Base-by-base conservation (phyloP, 106 monocot species). In the Acorus calamus region DNA sequence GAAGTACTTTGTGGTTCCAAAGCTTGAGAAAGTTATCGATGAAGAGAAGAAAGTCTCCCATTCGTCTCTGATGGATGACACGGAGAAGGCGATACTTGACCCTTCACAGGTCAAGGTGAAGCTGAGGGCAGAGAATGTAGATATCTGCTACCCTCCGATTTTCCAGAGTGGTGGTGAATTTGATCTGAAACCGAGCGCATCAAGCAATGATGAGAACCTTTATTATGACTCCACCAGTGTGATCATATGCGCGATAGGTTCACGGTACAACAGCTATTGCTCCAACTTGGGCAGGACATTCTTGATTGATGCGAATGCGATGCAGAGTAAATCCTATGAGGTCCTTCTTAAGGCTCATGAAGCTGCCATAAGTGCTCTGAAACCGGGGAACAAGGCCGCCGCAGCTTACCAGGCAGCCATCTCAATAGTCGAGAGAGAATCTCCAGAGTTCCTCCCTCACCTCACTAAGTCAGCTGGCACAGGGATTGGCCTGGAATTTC, bases 91-190 rank as follows among this genome's bases (percentile, higher is more conserved):
- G 5, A 91, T 96, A 68, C 80, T 80, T 43, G 82, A 91, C 8
- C 96, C 96, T 10, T 7, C 62, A 8, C 90, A 83, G 68, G 59
- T 91, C 44, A 91, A 87, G 64, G 77, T 96, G 11, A 96, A 96
- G 64, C 78, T 96, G 55, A 96, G 91, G 75, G 74, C 84, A 4
- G 96, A 91, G 66, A 91, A 96, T 77, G 90, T 96, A 53, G 96
- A 91, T 57, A 96, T 96, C 68, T 96, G 96, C 67, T 96, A 96
- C 62, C 96, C 96, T 60, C 90, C 91, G 45, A 91, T 96, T 12
- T 90, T 96, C 71, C 96, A 96, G 74, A 90, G 90, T 83, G 96
- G 96, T 8, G 91, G 96, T 11, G 74, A 83, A 57, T 96, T 90
- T 70, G 96, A 96, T 76, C 72, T 96, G 12, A 81, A 69, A 67